A percentile compares a stretch with the other conserved stretches of the same genome.
Evolutionary conservation across 129 eudicot genomes (phyloP).

Genomic region (Glebionis coronaria): DNA sequence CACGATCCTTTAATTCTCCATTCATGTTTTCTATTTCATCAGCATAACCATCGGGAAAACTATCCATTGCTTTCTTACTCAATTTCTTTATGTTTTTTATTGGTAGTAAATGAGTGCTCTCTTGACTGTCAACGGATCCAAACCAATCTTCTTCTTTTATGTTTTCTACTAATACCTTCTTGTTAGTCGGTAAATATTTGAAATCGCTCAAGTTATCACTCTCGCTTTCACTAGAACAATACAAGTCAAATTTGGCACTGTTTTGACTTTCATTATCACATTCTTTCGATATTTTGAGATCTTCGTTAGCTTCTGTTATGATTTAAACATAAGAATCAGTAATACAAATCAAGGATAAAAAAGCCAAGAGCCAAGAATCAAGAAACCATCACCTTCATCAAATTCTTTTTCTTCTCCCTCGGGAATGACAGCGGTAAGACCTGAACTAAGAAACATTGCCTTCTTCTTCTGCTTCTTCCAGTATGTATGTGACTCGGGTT

Average conservation of each 20-base stretch:
- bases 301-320: conserved; percentile 17
- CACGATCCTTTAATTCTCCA: conserved; percentile 8
- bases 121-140: background rate
- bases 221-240: conserved; percentile 20
- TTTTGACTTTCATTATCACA: background rate
- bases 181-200: background rate
- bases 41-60: background rate
- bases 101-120: background rate
- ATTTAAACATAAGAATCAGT: background rate
- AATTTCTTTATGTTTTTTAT: background rate
- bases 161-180: background rate
- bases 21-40: conserved; percentile 1
- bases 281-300: conserved; percentile 8
- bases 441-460: background rate
- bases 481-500: background rate
- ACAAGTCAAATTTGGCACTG: background rate
- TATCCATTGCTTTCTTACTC: background rate
- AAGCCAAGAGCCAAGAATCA: background rate
- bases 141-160: background rate
- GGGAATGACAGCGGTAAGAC: too few relatives aligned
- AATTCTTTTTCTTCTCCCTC: background rate
- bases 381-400: background rate
- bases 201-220: conserved; percentile 1
- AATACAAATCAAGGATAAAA: background rate
- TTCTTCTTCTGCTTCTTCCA: background rate